Evolutionary conservation across 208 protist genomes (phyloP), one percentile per base, ranked within the genome.

Genomic region (Trypanosoma melophagium): DNA sequence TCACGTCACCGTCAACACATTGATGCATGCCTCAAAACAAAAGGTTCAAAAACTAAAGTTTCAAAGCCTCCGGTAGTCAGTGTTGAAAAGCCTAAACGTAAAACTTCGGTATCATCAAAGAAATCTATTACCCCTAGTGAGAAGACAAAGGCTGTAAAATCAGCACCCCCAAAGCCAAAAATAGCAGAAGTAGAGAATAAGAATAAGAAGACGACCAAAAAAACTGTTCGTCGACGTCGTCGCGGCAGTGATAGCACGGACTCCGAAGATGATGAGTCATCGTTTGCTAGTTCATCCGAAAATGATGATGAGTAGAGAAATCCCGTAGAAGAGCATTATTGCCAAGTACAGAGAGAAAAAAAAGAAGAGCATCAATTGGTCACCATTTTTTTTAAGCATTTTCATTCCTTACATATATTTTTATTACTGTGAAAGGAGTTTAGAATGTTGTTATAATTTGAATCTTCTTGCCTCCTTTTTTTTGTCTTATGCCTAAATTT

Each of bases 1-100:
- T 71, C 74, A 56, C 60, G 83, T 12, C 88, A 94, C 62, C 65
- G 77, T 0, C 50, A 62, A 28, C 88, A 94, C 61, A 76, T 94
- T 13, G 58, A 82, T 58, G 60, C n/a, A 59, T 94, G 88, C 66
- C 8, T 80, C 41, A 60, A 66, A 21, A 50, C 7, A 41, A 61
- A 57, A 66, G 31, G 0, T 42, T 31, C 22, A 47, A 25, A 21
- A 3, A 54, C 53, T 19, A 52, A 24, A 49, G 9, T 51, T 21
- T n/a, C n/a, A 35, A 35, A 35, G 14, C 21, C 19, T 9, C 14
- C n/a, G 12, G 12, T 17, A 8, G 64, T 17, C 16, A 19, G 40
- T 69, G 5, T 3, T 2, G 53, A 21, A 42, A 45, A 28, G 52
- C 2, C 50, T 13, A 49, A 19, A 22, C 17, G 28, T 40, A 59